Percentiles rank a stretch among this genome's conserved stretches.
Evolutionary conservation across 257 asterid species (phyloP).

Genomic region (Henckelia pumila): DNA sequence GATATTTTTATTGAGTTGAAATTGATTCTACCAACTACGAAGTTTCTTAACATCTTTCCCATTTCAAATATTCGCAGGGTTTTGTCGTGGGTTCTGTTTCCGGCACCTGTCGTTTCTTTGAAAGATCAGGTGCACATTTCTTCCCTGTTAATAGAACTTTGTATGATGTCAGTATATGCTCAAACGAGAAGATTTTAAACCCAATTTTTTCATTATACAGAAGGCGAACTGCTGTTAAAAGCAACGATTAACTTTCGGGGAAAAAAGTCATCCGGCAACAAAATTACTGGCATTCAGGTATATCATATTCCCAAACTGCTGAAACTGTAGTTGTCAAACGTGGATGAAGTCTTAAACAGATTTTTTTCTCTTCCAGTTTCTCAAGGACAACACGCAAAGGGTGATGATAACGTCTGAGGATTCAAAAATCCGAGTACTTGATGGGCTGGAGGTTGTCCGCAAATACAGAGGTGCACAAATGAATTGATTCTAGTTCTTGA

Average conservation of each 20-base stretch:
- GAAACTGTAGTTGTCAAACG: background rate
- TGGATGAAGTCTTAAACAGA: slow-evolving; percentile 19
- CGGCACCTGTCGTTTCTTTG: slow-evolving; percentile 74
- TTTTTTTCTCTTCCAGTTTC: slow-evolving; percentile 43
- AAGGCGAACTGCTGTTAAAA: slow-evolving; percentile 39
- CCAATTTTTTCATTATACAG: slow-evolving; percentile 27
- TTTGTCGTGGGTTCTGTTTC: slow-evolving; percentile 67
- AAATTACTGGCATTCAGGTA: slow-evolving; percentile 93
- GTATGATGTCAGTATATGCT: background rate
- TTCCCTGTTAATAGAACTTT: background rate
- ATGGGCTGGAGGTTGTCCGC: slow-evolving; percentile 66
- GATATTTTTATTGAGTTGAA: background rate
- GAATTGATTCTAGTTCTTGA: background rate
- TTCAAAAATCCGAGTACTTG: slow-evolving; percentile 75
- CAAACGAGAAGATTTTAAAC: slow-evolving; percentile 13
- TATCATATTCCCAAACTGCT: slow-evolving; percentile 7
- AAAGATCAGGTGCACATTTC: slow-evolving; percentile 40
- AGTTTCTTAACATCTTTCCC: background rate
- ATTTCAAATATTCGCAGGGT: slow-evolving; percentile 44
- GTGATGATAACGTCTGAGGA: slow-evolving; percentile 82
- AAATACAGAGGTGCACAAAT: slow-evolving; percentile 65
- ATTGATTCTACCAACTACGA: background rate
- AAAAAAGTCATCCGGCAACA: slow-evolving; percentile 58
- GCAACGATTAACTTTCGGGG: slow-evolving; percentile 54
- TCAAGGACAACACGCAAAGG: slow-evolving; percentile 41